Conservation (phyloP, 768 basidiomycete genomes). For the Fomitopsis pulvina region DNA sequence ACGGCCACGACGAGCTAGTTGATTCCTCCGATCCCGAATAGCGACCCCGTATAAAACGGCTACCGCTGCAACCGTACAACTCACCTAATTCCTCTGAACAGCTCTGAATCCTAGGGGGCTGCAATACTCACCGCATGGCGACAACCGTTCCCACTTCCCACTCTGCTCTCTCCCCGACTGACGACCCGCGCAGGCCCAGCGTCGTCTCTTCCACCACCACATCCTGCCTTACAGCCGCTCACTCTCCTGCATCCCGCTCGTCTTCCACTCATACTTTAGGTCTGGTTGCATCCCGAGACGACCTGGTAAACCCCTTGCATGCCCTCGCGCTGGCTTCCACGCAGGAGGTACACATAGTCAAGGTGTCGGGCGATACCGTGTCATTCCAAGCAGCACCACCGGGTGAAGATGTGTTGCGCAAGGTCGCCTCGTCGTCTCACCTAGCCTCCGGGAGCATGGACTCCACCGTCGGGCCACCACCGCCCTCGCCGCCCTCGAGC, state of each 20-base stretch:
- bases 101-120: not conserved
- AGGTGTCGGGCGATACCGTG: conserved; percentile 44
- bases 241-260: conserved; percentile 23
- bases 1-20: not conserved
- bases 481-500: conserved; percentile 48
- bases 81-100: not conserved
- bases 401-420: conserved; percentile 28
- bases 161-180: conserved; percentile 6
- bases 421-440: conserved; percentile 26
- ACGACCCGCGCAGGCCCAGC: conserved; percentile 7
- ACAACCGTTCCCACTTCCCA: conserved; percentile 4
- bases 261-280: conserved; percentile 29
- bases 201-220: conserved; percentile 10
- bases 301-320: conserved; percentile 28
- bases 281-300: conserved; percentile 8
- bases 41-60: not conserved
- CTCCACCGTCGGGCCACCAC: conserved; percentile 43
- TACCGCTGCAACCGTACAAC: not conserved
- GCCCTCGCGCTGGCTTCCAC: conserved; percentile 24
- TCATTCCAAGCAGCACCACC: conserved; percentile 33
- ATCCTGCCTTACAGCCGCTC: conserved; percentile 10
- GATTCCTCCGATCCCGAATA: not conserved
- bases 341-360: conserved; percentile 49
- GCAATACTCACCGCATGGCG: conserved; percentile 2
- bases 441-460: conserved; percentile 10